phyloP scores from a whole-genome alignment of 441 rosid genomes.

The Jatropha multifida region DNA sequence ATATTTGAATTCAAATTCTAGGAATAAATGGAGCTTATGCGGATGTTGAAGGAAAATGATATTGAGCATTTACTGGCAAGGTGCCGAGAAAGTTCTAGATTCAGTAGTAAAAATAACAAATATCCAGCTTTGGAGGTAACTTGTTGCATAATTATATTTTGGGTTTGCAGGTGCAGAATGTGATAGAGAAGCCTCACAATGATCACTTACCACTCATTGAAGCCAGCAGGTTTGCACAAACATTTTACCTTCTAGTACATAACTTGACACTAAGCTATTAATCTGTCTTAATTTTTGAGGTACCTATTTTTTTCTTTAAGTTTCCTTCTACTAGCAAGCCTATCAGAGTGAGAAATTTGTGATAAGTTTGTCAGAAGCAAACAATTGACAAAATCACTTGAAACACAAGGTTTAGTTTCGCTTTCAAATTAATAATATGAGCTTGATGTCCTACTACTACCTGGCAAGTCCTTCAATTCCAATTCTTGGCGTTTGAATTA shows the following conservation, averaged over 20 bases:
- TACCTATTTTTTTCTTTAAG: neutral
- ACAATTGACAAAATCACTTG: too few species aligned
- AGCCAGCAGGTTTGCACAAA: slow-evolving; percentile 77
- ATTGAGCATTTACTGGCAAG: neutral
- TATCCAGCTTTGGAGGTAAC: neutral
- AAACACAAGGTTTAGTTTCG: too few species aligned
- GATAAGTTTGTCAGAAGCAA: neutral
- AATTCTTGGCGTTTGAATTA: neutral
- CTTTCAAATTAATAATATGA: neutral
- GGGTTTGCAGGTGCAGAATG: slow-evolving; percentile 75
- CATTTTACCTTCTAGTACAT: neutral
- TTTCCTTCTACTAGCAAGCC: neutral
- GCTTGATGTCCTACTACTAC: neutral
- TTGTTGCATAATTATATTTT: slow-evolving; percentile 9
- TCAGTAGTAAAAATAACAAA: neutral
- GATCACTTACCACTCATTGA: slow-evolving; percentile 90
- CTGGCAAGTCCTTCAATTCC: neutral
- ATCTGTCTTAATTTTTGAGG: neutral
- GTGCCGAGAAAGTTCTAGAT: neutral
- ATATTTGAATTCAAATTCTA: neutral
- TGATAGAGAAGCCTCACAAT: slow-evolving; percentile 93
- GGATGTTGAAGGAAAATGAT: neutral
- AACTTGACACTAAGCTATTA: neutral
- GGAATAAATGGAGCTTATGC: neutral
- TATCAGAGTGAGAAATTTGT: neutral